Evolutionary conservation across 495 filamentous ascomycete genomes (phyloP).

Genomic region (Schizothecium vesticola): DNA sequence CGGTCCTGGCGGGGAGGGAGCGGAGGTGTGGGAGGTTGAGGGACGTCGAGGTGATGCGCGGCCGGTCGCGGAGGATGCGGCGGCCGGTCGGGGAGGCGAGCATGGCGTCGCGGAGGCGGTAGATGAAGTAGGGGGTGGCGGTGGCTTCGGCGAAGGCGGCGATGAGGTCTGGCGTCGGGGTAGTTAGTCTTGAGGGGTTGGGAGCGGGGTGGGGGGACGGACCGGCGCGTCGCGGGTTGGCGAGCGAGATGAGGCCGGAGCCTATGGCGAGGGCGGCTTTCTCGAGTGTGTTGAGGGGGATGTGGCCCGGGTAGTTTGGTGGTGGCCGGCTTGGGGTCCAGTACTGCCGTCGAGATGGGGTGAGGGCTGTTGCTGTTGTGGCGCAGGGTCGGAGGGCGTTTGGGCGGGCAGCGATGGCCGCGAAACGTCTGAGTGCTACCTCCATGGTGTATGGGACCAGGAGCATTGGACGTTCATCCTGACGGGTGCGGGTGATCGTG

Average conservation of each 20-base stretch:
- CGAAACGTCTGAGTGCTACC: conserved; percentile 21
- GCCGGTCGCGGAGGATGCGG: conserved; percentile 83
- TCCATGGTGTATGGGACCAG: conserved; percentile 23
- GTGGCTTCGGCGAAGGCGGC: conserved; percentile 90
- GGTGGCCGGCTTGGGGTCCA: conserved; percentile 75
- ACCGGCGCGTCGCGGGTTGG: conserved; percentile 76
- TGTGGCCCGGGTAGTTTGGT: conserved; percentile 85
- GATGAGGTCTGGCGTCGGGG: conserved; percentile 65
- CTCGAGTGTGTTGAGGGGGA: conserved; percentile 77
- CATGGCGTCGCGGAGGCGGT: conserved; percentile 88
- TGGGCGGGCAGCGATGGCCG: conserved; percentile 15
- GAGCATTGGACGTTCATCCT: conserved; percentile 12
- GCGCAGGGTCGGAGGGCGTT: conserved; percentile 1
- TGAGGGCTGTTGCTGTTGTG: not conserved
- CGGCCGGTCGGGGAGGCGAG: conserved; percentile 77
- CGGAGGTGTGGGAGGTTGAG: conserved; percentile 68
- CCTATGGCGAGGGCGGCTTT: conserved; percentile 72
- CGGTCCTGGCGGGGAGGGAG: conserved; percentile 61
- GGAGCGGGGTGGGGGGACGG: conserved; percentile 15
- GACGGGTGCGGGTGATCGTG: not conserved
- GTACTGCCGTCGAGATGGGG: conserved; percentile 43
- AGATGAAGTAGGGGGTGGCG: conserved; percentile 90
- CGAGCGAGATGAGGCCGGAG: conserved; percentile 71
- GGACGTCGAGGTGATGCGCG: conserved; percentile 76
- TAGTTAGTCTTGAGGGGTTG: not conserved